Evolutionary conservation across 2,329 filamentous ascomycete genomes (phyloP).

Genomic region (Colletotrichum chrysophilum): DNA sequence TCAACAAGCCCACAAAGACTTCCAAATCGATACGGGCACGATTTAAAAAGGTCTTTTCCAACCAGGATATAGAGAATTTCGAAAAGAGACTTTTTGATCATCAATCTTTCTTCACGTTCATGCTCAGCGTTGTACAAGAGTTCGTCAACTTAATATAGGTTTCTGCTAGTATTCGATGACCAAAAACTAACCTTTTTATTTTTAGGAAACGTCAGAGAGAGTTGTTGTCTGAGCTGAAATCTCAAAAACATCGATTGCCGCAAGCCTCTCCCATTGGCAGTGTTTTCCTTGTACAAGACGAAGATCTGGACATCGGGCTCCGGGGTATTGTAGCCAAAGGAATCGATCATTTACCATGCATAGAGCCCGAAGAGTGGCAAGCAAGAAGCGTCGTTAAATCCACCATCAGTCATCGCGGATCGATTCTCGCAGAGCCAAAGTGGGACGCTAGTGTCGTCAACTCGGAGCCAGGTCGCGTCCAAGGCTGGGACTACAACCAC

Average conservation of each 20-base stretch:
- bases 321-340: background rate
- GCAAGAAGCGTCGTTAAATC: background rate
- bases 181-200: accelerated
- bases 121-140: background rate
- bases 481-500: background rate
- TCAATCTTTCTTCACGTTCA: background rate
- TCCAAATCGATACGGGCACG: background rate
- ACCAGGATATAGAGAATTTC: background rate
- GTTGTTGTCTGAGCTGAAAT: background rate
- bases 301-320: background rate
- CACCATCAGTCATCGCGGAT: background rate
- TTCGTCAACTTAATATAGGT: background rate
- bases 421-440: background rate
- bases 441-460: background rate
- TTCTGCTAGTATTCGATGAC: background rate
- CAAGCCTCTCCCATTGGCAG: background rate
- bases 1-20: background rate
- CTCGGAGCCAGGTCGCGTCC: background rate
- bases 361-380: background rate
- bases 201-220: background rate
- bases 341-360: background rate
- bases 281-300: background rate
- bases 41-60: background rate
- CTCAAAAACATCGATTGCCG: background rate
- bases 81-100: background rate